Evolutionary conservation across 306 rosid species (phyloP).

Genomic region (Trichosanthes truncata): DNA sequence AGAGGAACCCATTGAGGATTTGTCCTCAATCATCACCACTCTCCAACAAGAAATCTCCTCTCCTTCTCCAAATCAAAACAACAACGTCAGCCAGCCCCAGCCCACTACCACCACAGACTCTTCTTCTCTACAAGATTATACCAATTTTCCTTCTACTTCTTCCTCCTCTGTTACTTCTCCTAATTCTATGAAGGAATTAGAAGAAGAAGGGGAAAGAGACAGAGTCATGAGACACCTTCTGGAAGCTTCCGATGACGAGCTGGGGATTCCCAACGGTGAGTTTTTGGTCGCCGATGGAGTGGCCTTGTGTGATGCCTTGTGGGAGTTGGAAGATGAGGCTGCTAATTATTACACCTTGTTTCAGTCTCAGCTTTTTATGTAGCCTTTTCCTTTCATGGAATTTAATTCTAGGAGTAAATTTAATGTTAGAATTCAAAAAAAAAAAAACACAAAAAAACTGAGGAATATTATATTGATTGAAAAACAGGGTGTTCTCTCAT

Average conservation of each 20-base stretch:
- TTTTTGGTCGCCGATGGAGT: constrained; percentile 14
- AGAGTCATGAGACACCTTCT: constrained; percentile 67
- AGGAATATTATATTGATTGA: not conserved
- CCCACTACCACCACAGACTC: constrained; percentile 3
- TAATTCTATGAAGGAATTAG: not conserved
- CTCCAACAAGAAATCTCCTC: constrained; percentile 54
- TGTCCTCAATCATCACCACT: constrained; percentile 48
- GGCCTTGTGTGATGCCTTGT: constrained; percentile 34
- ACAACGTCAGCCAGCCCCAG: not conserved
- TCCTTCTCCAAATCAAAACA: constrained; percentile 9
- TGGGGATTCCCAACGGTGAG: constrained; percentile 58
- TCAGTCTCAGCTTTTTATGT: constrained; percentile 72
- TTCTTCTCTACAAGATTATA: not conserved
- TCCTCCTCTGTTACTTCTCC: constrained; percentile 13
- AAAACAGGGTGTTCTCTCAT: not conserved
- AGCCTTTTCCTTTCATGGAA: not conserved
- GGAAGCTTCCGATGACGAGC: constrained; percentile 87
- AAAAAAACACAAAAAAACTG: not conserved
- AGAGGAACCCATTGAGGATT: constrained; percentile 48
- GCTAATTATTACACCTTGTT: constrained; percentile 60
- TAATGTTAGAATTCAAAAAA: not conserved
- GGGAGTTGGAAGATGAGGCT: constrained; percentile 83
- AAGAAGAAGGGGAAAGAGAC: constrained; percentile 38
- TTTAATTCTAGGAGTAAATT: not conserved
- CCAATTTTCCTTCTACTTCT: not conserved